phyloP scores from a whole-genome alignment of 2,329 filamentous ascomycete species.

The Xylariaceae sp. region DNA sequence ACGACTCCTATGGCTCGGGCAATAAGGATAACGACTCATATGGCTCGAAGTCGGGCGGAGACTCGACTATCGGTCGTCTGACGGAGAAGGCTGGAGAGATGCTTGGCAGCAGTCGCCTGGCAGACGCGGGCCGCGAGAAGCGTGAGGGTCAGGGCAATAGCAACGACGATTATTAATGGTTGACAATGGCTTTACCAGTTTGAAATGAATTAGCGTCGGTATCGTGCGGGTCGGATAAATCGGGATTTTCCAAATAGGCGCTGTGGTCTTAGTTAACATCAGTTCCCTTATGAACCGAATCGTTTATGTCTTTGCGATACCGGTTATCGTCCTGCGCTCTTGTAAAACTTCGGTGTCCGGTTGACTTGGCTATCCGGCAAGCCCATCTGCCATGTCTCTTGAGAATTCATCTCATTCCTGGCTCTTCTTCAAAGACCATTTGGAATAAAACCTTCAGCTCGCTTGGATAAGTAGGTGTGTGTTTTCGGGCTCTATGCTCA shows the following conservation, averaged over 20 bases:
- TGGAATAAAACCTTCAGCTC: too few relatives aligned
- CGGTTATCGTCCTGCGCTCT: neutral
- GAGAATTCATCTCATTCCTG: too few relatives aligned
- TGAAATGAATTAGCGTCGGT: neutral
- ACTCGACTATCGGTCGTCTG: too few relatives aligned
- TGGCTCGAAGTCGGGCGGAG: constrained; percentile 12
- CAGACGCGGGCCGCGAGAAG: constrained; percentile 58
- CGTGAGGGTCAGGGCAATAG: constrained; percentile 48
- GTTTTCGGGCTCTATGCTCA: neutral
- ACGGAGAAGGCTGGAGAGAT: too few relatives aligned
- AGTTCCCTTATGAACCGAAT: neutral
- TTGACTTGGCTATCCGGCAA: too few relatives aligned
- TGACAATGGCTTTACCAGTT: neutral
- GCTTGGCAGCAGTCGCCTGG: too few relatives aligned
- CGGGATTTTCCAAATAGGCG: neutral
- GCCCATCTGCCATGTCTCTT: too few relatives aligned
- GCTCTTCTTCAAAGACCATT: too few relatives aligned
- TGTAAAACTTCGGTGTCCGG: neutral
- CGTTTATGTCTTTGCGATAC: neutral
- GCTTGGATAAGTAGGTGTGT: too few relatives aligned
- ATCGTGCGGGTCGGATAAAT: constrained; percentile 9
- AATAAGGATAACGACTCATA: constrained; percentile 9
- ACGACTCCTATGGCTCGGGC: constrained; percentile 19
- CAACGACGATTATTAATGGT: constrained; percentile 33
- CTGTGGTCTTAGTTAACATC: constrained; percentile 1